Base-by-base conservation (phyloP, 2,329 filamentous ascomycete species). In the Aspergillus niger region DNA sequence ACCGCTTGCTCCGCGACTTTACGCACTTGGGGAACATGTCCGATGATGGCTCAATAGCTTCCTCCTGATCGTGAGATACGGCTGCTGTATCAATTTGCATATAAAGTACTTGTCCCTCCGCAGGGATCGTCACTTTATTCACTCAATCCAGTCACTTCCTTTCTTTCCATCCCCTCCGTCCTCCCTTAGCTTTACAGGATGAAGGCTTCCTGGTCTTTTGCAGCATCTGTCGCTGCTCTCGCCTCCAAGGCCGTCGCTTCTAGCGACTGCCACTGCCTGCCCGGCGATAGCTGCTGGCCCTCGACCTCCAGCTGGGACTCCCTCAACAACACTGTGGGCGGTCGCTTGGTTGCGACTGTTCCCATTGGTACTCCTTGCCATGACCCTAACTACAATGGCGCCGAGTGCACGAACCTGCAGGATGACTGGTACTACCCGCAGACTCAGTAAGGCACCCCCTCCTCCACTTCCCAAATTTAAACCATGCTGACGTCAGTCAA, bases 251-350 rank as follows among this genome's bases (percentile, higher is more conserved):
- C 43, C 26, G 17, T 44, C 26, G 53, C 53, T n/a, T 30, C 39
- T 28, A 28, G 24, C 32, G 15, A 48, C 39, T 72, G 70, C 49
- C 66, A 65, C 63, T 72, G 70, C 39, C 54, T 72, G 50, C 78
- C 77, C 2, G 69, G 69, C 5, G 73, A 79, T 54, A 50, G 60
- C 24, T 80, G 77, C 63, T 79, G 77, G 77, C 70, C 76, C 64
- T 63, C 68, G 3, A n/a, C 61, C 1, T 59, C 67, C 5, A 61
- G 62, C n/a, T 78, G 77, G 76, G 58, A 64, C 3, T 55, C 64
- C 7, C 65, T 79, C 38, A 79, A 79, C 64, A 60, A 57, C 49
- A 76, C 76, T 3, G 72, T 79, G 5, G 69, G 66, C 26, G 77
- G 77, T 47, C 72, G 71, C 55, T 66, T 79, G 52, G 64, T 79